Percentiles rank a stretch among this genome's conserved stretches.
Conservation (phyloP, 2,329 filamentous ascomycete species). For the Sporothrix variecibatus region DNA sequence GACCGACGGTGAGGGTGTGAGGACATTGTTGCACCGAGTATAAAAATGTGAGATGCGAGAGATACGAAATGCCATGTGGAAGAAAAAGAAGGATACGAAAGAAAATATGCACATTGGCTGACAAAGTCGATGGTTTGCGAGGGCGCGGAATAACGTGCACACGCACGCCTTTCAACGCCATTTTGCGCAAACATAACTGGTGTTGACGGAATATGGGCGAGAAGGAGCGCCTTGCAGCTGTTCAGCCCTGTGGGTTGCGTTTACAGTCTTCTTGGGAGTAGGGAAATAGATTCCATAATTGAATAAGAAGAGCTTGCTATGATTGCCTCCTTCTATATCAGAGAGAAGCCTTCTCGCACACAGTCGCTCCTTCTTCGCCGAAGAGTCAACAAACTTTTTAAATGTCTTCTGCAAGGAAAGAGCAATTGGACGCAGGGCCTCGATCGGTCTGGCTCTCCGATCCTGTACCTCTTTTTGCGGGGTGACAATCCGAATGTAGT, state of each 20-base stretch:
- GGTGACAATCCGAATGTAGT: slow-evolving; percentile 9
- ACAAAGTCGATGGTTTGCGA: background rate
- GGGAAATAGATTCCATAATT: background rate
- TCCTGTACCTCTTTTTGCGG: slow-evolving; percentile 14
- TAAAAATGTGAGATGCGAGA: background rate
- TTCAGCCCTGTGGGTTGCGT: background rate
- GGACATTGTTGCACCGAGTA: background rate
- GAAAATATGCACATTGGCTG: background rate
- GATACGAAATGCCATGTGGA: background rate
- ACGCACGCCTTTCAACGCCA: background rate
- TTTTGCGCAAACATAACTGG: background rate
- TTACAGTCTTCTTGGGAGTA: background rate
- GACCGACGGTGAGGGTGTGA: background rate
- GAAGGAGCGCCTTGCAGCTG: background rate
- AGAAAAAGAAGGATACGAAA: background rate
- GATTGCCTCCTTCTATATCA: background rate
- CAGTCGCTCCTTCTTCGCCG: background rate
- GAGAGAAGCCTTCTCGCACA: background rate
- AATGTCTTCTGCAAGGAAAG: background rate
- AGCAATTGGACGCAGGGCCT: background rate
- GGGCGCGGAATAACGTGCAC: background rate
- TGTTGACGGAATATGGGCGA: background rate
- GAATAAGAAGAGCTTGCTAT: background rate
- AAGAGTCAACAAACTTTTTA: background rate
- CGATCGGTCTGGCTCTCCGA: slow-evolving; percentile 24